Evolutionary conservation across 495 filamentous ascomycete genomes (phyloP).

Genomic region (Gamarada debralockiae): DNA sequence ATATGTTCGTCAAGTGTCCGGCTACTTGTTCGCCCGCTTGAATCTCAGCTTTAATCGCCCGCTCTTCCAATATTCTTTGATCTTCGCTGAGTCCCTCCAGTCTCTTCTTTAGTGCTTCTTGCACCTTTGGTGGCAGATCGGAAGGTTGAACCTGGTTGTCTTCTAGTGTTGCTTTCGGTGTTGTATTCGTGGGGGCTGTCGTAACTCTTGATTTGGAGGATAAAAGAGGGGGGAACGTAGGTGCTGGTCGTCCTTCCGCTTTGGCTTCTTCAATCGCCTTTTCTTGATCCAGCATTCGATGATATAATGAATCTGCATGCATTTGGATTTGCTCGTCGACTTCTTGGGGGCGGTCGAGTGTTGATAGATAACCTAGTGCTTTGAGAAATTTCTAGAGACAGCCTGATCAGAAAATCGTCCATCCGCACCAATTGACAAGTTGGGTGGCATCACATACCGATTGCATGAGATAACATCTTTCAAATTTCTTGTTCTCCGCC

Average conservation of each 20-base stretch:
- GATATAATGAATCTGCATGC: conserved; percentile 87
- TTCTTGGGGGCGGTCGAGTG: conserved; percentile 55
- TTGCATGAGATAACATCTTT: conserved; percentile 80
- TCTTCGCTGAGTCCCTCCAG: conserved; percentile 56
- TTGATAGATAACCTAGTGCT: conserved; percentile 81
- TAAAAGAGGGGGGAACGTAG: conserved; percentile 40
- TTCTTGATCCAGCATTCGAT: conserved; percentile 79
- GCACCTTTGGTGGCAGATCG: conserved; percentile 22
- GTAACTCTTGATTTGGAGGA: conserved; percentile 10
- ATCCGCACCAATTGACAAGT: too few relatives aligned
- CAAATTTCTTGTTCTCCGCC: conserved; percentile 62
- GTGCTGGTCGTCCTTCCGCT: conserved; percentile 50
- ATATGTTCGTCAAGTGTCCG: conserved; percentile 46
- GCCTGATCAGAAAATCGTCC: too few relatives aligned
- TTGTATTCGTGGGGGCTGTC: conserved; percentile 1
- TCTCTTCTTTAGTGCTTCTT: conserved; percentile 44
- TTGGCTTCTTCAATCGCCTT: conserved; percentile 60
- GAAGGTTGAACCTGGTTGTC: conserved; percentile 27
- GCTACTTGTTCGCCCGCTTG: conserved; percentile 53
- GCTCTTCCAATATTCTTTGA: conserved; percentile 63
- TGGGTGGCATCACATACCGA: conserved; percentile 59
- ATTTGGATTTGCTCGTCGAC: conserved; percentile 90
- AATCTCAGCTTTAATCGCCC: conserved; percentile 56
- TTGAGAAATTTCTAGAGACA: conserved; percentile 70
- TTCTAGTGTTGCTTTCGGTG: conserved; percentile 2